Percentiles rank a stretch among this genome's conserved stretches.
These are phyloP conservation scores for Colletotrichum aenigma DNA, from an alignment of 2,329 filamentous ascomycete species.

Conservation along the genomic window DNA sequence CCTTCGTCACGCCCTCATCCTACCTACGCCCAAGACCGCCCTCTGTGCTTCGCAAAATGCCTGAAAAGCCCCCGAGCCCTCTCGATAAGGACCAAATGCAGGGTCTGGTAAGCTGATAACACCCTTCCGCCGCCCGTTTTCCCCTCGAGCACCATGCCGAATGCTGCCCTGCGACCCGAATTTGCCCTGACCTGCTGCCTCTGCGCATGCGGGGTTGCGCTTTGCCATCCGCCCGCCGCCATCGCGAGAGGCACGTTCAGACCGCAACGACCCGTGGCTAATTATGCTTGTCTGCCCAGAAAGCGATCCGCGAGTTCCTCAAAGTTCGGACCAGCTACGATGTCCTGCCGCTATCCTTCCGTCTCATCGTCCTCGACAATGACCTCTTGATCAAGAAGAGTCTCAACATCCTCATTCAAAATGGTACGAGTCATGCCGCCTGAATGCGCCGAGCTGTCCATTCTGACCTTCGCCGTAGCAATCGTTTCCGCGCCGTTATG, in stretches of 20 bases:
- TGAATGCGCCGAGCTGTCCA: constrained; percentile 12
- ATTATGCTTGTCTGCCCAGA: constrained; percentile 52
- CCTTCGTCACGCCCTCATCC: constrained; percentile 64
- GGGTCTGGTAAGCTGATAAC: constrained; percentile 66
- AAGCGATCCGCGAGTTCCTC: constrained; percentile 92
- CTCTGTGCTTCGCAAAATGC: constrained; percentile 20
- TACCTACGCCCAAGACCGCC: constrained; percentile 50
- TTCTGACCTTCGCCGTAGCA: constrained; percentile 54
- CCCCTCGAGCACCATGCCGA: background rate
- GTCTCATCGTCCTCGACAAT: constrained; percentile 94
- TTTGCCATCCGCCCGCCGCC: background rate
- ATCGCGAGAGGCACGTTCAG: background rate
- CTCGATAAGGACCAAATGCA: constrained; percentile 80
- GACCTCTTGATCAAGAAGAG: constrained; percentile 96
- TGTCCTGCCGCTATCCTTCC: constrained; percentile 93
- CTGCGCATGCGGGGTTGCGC: constrained; percentile 16
- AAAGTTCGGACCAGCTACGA: constrained; percentile 97
- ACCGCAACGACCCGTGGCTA: constrained; percentile 2
- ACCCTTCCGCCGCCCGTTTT: background rate
- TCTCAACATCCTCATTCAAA: constrained; percentile 92
- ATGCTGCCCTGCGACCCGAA: background rate
- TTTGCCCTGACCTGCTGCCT: background rate
- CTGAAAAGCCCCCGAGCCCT: constrained; percentile 52
- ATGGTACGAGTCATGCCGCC: constrained; percentile 63
- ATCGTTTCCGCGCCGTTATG: constrained; percentile 97